These are phyloP conservation scores for Cercospora janseana DNA, from an alignment of 2,329 filamentous ascomycete genomes.

Conservation along the genomic window DNA sequence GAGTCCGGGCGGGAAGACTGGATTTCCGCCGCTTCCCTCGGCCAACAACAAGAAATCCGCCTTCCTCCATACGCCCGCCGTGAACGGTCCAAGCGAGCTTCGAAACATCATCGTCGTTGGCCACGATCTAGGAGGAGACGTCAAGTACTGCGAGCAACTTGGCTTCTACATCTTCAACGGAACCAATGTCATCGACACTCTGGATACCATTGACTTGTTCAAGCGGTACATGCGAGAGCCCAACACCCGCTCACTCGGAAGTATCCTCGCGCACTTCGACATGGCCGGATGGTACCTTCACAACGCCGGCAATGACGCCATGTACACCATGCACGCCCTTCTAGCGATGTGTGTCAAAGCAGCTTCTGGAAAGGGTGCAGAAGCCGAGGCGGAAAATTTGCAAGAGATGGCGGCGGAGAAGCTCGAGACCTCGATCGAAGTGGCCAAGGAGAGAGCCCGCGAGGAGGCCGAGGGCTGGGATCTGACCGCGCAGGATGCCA, in stretches of 20 bases:
- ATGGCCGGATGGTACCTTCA: constrained; percentile 55
- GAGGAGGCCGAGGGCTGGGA: constrained; percentile 43
- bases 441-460: constrained; percentile 34
- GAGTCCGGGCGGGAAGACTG: neutral
- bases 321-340: constrained; percentile 53
- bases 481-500: constrained; percentile 40
- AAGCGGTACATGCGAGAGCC: constrained; percentile 57
- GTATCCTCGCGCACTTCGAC: constrained; percentile 62
- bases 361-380: constrained; percentile 34
- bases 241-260: constrained; percentile 55
- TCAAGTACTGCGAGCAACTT: constrained; percentile 64
- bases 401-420: constrained; percentile 32
- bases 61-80: neutral
- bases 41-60: neutral
- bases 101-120: constrained; percentile 75
- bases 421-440: constrained; percentile 31
- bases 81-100: constrained; percentile 27
- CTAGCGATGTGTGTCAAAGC: constrained; percentile 58
- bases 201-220: constrained; percentile 71
- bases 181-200: constrained; percentile 49
- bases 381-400: constrained; percentile 30
- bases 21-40: neutral
- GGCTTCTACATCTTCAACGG: constrained; percentile 60
- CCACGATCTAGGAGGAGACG: constrained; percentile 67
- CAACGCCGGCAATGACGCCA: constrained; percentile 42